Conservation (phyloP, 2,329 filamentous ascomycete genomes). For the Coniochaeta sp. region DNA sequence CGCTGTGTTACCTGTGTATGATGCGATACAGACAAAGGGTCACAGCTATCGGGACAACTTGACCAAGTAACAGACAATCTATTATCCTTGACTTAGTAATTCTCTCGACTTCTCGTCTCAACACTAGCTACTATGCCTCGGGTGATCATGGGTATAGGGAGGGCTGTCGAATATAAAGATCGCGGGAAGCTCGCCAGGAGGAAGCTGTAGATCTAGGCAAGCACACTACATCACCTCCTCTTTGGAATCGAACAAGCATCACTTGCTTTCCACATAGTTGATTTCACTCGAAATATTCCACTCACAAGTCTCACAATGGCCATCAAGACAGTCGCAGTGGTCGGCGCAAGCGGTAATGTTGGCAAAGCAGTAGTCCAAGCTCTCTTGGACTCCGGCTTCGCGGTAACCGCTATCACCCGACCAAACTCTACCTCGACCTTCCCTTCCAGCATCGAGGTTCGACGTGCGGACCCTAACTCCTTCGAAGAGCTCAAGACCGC, state of each 20-base stretch:
- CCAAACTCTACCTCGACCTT: constrained; percentile 26
- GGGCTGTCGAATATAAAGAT: background rate
- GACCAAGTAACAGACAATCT: too few relatives aligned
- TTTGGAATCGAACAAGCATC: background rate
- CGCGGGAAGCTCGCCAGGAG: background rate
- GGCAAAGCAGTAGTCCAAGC: constrained; percentile 19
- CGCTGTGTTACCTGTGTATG: too few relatives aligned
- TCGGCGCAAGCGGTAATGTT: constrained; percentile 25
- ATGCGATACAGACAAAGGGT: too few relatives aligned
- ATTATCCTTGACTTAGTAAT: background rate
- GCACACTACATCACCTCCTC: background rate
- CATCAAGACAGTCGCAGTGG: constrained; percentile 25
- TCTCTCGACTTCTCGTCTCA: too few relatives aligned
- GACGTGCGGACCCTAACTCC: constrained; percentile 36
- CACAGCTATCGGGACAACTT: too few relatives aligned
- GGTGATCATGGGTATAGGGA: background rate
- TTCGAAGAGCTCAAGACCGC: constrained; percentile 33
- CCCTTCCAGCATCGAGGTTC: constrained; percentile 29
- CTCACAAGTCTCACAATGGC: constrained; percentile 5
- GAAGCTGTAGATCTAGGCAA: background rate
- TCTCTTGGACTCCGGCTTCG: constrained; percentile 31
- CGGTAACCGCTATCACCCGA: constrained; percentile 43
- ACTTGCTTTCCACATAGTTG: too few relatives aligned
- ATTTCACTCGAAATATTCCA: too few relatives aligned
- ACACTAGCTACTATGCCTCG: background rate